Conservation (phyloP, 495 filamentous ascomycete genomes). For the Neurospora discreta region DNA sequence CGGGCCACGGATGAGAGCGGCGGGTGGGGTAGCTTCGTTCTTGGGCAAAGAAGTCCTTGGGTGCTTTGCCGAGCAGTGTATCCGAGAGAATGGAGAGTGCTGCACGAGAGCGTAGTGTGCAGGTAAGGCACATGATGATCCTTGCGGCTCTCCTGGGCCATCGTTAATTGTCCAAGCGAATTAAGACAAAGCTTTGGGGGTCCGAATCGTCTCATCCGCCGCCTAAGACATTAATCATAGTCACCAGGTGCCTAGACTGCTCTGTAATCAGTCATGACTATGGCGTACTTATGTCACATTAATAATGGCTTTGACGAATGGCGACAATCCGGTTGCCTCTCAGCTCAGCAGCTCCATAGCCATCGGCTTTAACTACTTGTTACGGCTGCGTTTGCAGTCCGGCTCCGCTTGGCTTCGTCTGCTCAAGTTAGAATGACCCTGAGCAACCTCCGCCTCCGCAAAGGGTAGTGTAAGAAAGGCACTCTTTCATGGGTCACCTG, state of each 20-base stretch:
- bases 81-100: neutral
- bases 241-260: neutral
- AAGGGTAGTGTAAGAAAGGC: neutral
- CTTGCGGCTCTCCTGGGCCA: neutral
- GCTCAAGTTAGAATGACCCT: neutral
- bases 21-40: neutral
- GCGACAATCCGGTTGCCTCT: neutral
- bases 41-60: neutral
- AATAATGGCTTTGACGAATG: neutral
- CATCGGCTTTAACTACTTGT: neutral
- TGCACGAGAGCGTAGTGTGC: neutral
- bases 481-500: neutral
- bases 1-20: slow-evolving; percentile 1
- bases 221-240: neutral
- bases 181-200: neutral
- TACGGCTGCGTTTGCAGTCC: neutral
- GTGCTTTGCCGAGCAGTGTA: neutral
- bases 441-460: neutral
- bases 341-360: neutral
- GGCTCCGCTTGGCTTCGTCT: neutral
- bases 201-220: neutral
- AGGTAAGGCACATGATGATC: neutral
- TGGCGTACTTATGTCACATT: neutral
- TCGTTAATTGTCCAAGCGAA: neutral
- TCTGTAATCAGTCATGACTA: neutral